Base-by-base conservation (phyloP, 352 stramenopile species). In the Stephanocyclus meneghinianus region DNA sequence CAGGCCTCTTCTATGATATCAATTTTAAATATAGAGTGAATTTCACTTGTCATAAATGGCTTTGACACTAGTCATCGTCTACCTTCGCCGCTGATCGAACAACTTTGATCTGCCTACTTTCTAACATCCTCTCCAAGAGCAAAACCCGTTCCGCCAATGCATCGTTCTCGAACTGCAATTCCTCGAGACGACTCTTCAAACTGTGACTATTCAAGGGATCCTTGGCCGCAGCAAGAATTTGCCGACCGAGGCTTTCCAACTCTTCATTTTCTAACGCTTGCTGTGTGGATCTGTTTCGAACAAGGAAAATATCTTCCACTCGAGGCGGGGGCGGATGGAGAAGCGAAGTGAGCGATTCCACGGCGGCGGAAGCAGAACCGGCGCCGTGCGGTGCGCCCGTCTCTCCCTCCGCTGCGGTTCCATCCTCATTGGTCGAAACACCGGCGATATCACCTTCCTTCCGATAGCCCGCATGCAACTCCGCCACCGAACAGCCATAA, bases 231-330 rank as follows among this genome's bases (percentile, higher is more conserved):
- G 80, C 72, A 13, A 91, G 60, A n/a, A 91, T 74, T 16, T 57
- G 75, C 45, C 51, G 40, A 29, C 70, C 86, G 15, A 91, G 53
- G 35, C 72, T 50, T 51, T 90, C 71, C 30, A 91, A 82, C 51
- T 88, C 69, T 45, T 86, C 76, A 62, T 91, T 85, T n/a, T 83
- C 63, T 47, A 91, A 78, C 5, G 75, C 71, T 56, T 80, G 53
- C n/a, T 76, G 60, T 2, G 74, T 85, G 2, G 61, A 48, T 72
- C 81, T 70, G 63, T 85, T 42, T 13, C 77, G 82, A 21, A 91
- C 80, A 7, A 82, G 30, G 73, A 91, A 90, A 13, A 81, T 77
- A 71, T 91, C 86, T 44, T 84, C 66, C 10, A 91, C 63, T 53
- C n/a, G 45, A 8, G 40, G 11, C 56, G 30, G 66, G 15, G 37